A percentile compares a stretch with the other conserved stretches of the same genome.
Evolutionary conservation across 176 grass and related monocot genomes (phyloP).

Genomic region (Canna indica): DNA sequence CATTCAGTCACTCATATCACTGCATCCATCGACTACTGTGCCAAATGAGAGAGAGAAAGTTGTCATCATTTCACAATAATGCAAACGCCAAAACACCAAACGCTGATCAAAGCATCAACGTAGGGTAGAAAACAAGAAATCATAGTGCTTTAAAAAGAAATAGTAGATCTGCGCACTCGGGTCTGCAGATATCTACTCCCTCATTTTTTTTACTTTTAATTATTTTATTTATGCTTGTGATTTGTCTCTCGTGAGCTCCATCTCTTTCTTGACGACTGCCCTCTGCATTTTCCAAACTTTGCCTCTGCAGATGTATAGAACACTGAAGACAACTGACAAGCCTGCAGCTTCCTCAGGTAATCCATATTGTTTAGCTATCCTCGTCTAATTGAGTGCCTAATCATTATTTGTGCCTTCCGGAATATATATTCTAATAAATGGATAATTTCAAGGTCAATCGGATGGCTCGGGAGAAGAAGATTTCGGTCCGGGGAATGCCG

Average conservation of each 20-base stretch:
- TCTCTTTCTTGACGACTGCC: not conserved
- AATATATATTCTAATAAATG: too few species aligned
- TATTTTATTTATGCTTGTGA: constrained; percentile 3
- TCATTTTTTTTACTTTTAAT: not conserved
- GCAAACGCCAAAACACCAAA: not conserved
- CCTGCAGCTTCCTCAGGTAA: constrained; percentile 75
- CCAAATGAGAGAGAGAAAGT: constrained; percentile 35
- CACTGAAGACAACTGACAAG: constrained; percentile 95
- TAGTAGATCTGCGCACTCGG: not conserved
- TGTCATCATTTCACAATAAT: constrained; percentile 60
- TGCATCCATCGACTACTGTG: constrained; percentile 37
- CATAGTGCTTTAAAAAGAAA: not conserved
- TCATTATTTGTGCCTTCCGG: too few species aligned
- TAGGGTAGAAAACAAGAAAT: not conserved
- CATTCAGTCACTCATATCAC: constrained; percentile 2
- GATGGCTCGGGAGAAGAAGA: constrained; percentile 86
- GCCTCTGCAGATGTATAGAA: constrained; percentile 67
- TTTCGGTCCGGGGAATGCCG: constrained; percentile 19
- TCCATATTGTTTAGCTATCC: constrained; percentile 9
- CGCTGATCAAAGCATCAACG: constrained; percentile 9
- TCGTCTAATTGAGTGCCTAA: too few species aligned
- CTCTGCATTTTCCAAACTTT: not conserved
- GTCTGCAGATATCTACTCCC: not conserved
- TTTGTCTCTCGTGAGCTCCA: constrained; percentile 31
- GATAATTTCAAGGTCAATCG: constrained; percentile 29